Evolutionary conservation across 768 basidiomycete genomes (phyloP), one percentile per base, ranked within the genome.

Genomic region (Psilocybe sp.): DNA sequence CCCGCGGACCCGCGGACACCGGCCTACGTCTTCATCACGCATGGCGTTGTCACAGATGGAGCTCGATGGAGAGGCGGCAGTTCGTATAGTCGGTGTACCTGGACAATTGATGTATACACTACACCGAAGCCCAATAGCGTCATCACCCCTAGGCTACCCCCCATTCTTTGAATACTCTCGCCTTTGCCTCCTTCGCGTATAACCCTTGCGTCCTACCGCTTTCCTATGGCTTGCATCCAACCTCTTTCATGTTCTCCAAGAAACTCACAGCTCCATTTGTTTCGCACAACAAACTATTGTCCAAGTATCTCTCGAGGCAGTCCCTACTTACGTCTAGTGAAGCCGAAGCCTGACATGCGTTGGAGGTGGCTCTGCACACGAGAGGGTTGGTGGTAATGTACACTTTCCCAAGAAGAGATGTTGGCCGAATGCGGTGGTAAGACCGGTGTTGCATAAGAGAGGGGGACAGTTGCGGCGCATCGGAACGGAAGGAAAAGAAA

Each of bases 331-430:
- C 82, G 84, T 53, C 74, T 85, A 14, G 92, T 93, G 9, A 79
- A 87, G 69, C 88, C 90, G 28, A 93, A 92, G 61, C 87, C 87
- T 0, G 84, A 82, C 55, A 92, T 96, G 0, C 91, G 0, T 73
- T 93, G 44, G 85, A 84, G 52, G 61, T 95, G 5, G 86, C 88
- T 1, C 71, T 98, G 20, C 94, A 98, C 55, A 76, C 88, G 2
- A 68, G 94, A 14, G 73, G 80, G 79, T 78, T 0, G 91, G 92
- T 4, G 78, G 76, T 49, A 72, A 84, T 48, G 74, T 71, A 7
- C 71, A 84, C 18, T 92, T 84, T 62, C 81, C 83, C 3, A 59
- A 85, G 41, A 78, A 72, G 42, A 82, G 85, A 2, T 88, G 86
- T 59, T 73, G 78, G 51, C 87, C 79, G 32, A 87, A 84, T 65